Percentiles rank a stretch among this genome's conserved stretches.
These are phyloP conservation scores for Chalciporus piperatus DNA, from an alignment of 768 basidiomycete species.

Conservation along the genomic window DNA sequence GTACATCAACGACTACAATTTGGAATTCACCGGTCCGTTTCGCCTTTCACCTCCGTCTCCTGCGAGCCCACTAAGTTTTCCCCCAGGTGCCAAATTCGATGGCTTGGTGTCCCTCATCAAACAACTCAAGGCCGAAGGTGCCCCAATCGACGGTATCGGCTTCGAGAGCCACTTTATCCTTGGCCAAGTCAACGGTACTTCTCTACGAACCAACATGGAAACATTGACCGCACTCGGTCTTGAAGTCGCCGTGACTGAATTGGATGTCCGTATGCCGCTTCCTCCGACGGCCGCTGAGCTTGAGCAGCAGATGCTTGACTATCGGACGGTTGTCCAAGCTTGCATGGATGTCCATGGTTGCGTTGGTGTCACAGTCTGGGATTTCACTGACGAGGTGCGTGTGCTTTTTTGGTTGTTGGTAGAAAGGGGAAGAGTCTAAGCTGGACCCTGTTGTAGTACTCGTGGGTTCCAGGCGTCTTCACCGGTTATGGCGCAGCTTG, in stretches of 20 bases:
- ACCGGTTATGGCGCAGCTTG: constrained; percentile 11
- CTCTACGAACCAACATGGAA: constrained; percentile 46
- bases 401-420: too few species aligned
- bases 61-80: background rate
- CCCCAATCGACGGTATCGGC: constrained; percentile 61
- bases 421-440: too few species aligned
- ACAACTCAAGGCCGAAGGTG: constrained; percentile 43
- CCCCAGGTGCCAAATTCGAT: constrained; percentile 34
- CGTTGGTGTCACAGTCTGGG: constrained; percentile 41
- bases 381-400: constrained; percentile 16
- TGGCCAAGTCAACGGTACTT: constrained; percentile 45
- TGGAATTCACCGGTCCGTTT: constrained; percentile 25
- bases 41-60: background rate
- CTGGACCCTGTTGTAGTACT: constrained; percentile 1
- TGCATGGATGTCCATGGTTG: constrained; percentile 43
- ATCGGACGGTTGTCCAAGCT: constrained; percentile 51
- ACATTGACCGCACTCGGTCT: constrained; percentile 58
- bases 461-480: constrained; percentile 13
- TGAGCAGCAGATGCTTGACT: constrained; percentile 56
- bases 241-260: constrained; percentile 67
- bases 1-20: constrained; percentile 32
- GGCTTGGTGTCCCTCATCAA: constrained; percentile 53
- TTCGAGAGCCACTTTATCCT: constrained; percentile 60
- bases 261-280: constrained; percentile 38
- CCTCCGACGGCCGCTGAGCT: constrained; percentile 32